Base-by-base conservation (phyloP, 768 basidiomycete genomes). In the Phlebiopsis flavidoalba region DNA sequence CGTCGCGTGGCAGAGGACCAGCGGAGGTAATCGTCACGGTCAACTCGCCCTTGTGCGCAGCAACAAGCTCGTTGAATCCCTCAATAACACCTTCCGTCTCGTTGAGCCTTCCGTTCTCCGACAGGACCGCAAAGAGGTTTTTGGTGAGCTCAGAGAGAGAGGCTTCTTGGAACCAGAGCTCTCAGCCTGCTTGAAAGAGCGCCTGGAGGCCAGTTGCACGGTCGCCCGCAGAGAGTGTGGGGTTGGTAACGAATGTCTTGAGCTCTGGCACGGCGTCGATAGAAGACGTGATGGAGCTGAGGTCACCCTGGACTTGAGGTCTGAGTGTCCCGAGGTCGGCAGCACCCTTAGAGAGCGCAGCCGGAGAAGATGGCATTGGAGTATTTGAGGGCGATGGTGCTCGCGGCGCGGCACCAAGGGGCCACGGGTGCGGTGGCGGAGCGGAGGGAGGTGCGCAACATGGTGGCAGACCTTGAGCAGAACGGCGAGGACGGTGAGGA, bases 1-100 rank as follows among this genome's bases (percentile, higher is more conserved):
- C 73, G 66, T 93, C 89, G 78, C 79, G 89, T 59, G 91, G 80
- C 61, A 98, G 81, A 14, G 94, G 85, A 33, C 84, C 68, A 15
- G 93, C 93, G 43, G 92, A 94, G 57, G 95, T 96, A 77, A 98
- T 91, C 59, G 86, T 82, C 63, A 98, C 91, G 71, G 88, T 91
- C 64, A 98, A 78, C 78, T 98, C 96, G 67, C 97, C 97, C 74
- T 84, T 88, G 82, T 98, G 84, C 68, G 90, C 85, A 49, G 91
- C 76, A 61, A 96, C 88, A 65, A 98, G 85, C 72, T 88, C 87
- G 67, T 91, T 88, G 79, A 98, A 98, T 62, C 91, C 93, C 70
- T 89, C 85, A 68, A 98, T 91, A 64, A 96, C 93, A 62, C 87
- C 88, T 67, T 84, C 78, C 17, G 91, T 86, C 80, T 96, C 91